Evolutionary conservation across 768 basidiomycete genomes (phyloP).

Genomic region (Russula sp.): DNA sequence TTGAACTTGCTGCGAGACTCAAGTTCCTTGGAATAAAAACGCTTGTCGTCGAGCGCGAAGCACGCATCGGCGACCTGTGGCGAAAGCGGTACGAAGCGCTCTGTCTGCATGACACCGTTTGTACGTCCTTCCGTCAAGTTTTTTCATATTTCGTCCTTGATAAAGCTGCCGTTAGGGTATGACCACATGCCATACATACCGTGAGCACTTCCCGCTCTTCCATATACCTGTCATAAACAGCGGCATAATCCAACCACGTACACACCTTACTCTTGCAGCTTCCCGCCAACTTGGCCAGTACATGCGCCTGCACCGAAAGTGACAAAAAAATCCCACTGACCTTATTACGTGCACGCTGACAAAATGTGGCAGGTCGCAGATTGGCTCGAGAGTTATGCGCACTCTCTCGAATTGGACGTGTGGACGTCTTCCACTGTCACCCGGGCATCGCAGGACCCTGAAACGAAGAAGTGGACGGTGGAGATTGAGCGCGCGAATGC

Average conservation of each 20-base stretch:
- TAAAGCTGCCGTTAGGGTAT: conserved; percentile 41
- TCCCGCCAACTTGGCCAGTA: conserved; percentile 38
- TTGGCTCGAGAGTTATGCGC: conserved; percentile 65
- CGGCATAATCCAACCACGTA: neutral
- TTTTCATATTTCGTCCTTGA: conserved; percentile 20
- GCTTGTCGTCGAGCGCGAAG: conserved; percentile 61
- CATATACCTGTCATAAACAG: neutral
- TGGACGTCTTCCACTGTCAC: conserved; percentile 48
- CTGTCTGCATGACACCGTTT: conserved; percentile 65
- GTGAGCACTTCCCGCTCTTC: conserved; percentile 20
- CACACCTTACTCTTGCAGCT: conserved; percentile 26
- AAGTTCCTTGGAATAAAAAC: conserved; percentile 48
- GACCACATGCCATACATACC: conserved; percentile 52
- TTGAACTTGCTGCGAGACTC: conserved; percentile 58
- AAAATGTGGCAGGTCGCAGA: conserved; percentile 49
- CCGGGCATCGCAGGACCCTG: conserved; percentile 26
- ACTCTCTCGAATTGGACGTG: conserved; percentile 57
- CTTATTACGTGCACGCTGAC: neutral
- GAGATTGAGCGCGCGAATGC: conserved; percentile 23
- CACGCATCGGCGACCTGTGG: conserved; percentile 63
- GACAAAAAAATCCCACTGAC: neutral
- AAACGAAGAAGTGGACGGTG: conserved; percentile 30
- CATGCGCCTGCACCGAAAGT: conserved; percentile 37
- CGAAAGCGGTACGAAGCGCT: conserved; percentile 62
- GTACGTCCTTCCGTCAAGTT: conserved; percentile 40